Conservation (phyloP, 2,329 filamentous ascomycete genomes). For the Venturia asperata region DNA sequence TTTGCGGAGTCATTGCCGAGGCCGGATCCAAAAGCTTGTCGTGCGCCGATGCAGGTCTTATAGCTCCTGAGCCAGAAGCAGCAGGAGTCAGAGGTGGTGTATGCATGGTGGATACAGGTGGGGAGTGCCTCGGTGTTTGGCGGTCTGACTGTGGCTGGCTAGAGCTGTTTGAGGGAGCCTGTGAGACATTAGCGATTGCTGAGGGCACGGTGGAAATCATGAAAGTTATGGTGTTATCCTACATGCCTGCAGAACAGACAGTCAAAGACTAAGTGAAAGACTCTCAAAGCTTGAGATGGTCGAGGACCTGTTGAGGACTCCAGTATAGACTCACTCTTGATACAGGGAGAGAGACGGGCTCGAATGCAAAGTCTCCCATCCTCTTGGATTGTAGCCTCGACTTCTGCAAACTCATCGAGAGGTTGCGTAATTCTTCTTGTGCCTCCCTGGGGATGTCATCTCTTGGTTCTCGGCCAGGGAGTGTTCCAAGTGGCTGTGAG, state of each 20-base stretch:
- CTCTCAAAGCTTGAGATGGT: not conserved
- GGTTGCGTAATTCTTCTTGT: constrained; percentile 59
- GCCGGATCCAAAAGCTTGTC: constrained; percentile 34
- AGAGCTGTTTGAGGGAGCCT: constrained; percentile 43
- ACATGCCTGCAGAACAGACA: not conserved
- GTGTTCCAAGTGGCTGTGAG: constrained; percentile 19
- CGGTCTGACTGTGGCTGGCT: constrained; percentile 32
- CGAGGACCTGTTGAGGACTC: not conserved
- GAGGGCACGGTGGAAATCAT: not conserved
- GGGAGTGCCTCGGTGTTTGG: constrained; percentile 60
- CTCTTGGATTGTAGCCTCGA: constrained; percentile 72
- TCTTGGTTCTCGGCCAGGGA: constrained; percentile 23
- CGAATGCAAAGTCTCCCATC: constrained; percentile 81
- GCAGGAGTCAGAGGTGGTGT: constrained; percentile 86
- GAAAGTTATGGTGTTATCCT: not conserved
- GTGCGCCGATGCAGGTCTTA: constrained; percentile 33
- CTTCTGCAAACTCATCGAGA: constrained; percentile 66
- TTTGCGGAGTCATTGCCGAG: constrained; percentile 50
- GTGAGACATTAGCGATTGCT: constrained; percentile 23
- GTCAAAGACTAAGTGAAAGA: not conserved
- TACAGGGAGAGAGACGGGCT: constrained; percentile 79
- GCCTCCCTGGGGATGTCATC: constrained; percentile 37
- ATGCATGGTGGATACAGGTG: constrained; percentile 63
- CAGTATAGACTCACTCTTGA: constrained; percentile 60
- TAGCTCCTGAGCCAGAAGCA: constrained; percentile 59